Evolutionary conservation across 176 grass and related monocot species (phyloP).

Genomic region (Triticum monococcum): DNA sequence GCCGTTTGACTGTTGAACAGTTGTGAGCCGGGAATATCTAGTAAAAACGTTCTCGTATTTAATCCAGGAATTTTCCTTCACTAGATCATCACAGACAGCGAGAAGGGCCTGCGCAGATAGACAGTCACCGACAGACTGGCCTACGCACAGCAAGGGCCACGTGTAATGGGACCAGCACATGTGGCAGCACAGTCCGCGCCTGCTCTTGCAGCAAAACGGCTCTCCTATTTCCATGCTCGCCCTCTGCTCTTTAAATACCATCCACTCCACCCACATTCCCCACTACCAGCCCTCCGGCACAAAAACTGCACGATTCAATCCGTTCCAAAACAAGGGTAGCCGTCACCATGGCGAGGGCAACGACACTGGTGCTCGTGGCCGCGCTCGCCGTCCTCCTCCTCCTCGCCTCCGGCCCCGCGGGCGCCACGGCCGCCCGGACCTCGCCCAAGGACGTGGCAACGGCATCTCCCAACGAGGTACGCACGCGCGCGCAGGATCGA

Average conservation of each 20-base stretch:
- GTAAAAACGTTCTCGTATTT: too few species aligned
- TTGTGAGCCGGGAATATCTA: too few species aligned
- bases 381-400: conserved; percentile 38
- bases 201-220: not conserved
- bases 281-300: not conserved
- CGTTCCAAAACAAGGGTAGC: not conserved
- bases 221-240: not conserved
- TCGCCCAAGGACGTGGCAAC: not conserved
- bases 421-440: conserved; percentile 6
- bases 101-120: not conserved
- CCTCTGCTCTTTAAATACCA: not conserved
- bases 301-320: not conserved
- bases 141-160: not conserved
- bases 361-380: conserved; percentile 23
- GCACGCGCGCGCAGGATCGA: not conserved
- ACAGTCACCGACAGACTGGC: not conserved
- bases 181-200: not conserved
- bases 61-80: too few species aligned
- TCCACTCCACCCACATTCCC: not conserved
- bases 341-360: conserved; percentile 14
- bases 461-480: conserved; percentile 1
- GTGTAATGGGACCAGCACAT: not conserved
- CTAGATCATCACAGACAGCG: not conserved
- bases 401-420: not conserved
- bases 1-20: not conserved